These are phyloP conservation scores for Macrophomina phaseolina DNA, from an alignment of 2,329 filamentous ascomycete genomes.

Conservation along the genomic window DNA sequence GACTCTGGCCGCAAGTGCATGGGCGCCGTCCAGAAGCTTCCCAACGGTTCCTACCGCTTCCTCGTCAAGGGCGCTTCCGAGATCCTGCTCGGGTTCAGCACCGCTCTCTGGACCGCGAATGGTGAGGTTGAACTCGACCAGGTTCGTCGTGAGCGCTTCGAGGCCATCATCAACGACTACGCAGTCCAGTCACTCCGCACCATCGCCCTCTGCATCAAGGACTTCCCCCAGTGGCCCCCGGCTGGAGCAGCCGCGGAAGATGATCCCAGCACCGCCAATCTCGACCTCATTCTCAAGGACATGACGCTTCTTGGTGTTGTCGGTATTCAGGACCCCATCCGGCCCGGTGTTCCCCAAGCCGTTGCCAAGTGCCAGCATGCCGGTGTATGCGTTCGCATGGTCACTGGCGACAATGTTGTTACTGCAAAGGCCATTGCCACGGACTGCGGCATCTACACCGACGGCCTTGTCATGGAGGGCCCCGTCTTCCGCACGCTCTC, in stretches of 20 bases:
- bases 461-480: constrained; percentile 75
- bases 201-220: constrained; percentile 49
- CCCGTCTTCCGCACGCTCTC: constrained; percentile 77
- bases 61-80: constrained; percentile 64
- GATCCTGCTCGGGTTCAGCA: constrained; percentile 51
- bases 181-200: constrained; percentile 49
- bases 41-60: constrained; percentile 55
- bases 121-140: constrained; percentile 1
- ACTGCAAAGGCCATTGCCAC: constrained; percentile 80
- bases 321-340: constrained; percentile 81
- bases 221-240: constrained; percentile 46
- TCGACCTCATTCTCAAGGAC: constrained; percentile 7
- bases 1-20: constrained; percentile 63
- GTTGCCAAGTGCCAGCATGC: constrained; percentile 75
- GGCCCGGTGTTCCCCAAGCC: constrained; percentile 74
- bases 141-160: constrained; percentile 31
- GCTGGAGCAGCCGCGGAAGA: not conserved
- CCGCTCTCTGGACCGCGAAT: constrained; percentile 25
- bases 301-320: constrained; percentile 64
- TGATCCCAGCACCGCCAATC: not conserved
- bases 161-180: constrained; percentile 44
- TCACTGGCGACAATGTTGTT: constrained; percentile 81
- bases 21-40: constrained; percentile 59
- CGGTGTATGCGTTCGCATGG: constrained; percentile 82
- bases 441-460: constrained; percentile 76